phyloP scores from a whole-genome alignment of 208 protist genomes.

The Wallacemonas rigidus region DNA sequence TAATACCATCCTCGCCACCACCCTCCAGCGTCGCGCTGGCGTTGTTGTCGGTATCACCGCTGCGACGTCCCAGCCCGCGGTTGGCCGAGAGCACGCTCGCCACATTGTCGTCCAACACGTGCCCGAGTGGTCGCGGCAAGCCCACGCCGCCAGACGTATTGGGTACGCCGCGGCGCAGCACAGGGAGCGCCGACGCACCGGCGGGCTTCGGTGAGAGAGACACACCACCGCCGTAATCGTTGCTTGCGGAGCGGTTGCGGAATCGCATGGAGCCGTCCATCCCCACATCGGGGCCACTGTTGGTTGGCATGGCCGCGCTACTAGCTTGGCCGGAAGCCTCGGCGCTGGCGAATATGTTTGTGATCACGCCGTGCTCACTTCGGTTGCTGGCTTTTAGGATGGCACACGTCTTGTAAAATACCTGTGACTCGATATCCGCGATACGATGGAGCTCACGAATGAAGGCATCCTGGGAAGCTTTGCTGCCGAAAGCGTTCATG shows the following conservation, averaged over 20 bases:
- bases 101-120: background rate
- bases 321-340: constrained; percentile 27
- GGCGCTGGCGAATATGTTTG: constrained; percentile 68
- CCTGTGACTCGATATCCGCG: constrained; percentile 81
- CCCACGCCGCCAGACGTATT: background rate
- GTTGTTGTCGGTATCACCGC: constrained; percentile 7
- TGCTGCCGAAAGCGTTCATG: constrained; percentile 86
- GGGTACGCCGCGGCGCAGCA: background rate
- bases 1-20: background rate
- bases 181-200: background rate
- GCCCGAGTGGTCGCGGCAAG: constrained; percentile 5
- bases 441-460: constrained; percentile 77
- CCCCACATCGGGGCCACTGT: constrained; percentile 31
- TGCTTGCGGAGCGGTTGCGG: background rate
- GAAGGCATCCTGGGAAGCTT: constrained; percentile 67
- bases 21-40: constrained; percentile 1
- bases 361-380: constrained; percentile 60
- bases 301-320: constrained; percentile 17
- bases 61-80: background rate
- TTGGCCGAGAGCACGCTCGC: background rate
- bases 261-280: constrained; percentile 23
- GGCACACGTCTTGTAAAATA: constrained; percentile 81
- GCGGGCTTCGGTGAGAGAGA: background rate
- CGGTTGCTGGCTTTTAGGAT: constrained; percentile 68
- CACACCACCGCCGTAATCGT: background rate